Base-by-base conservation (phyloP, 345 rosid species). In the Raphanus raphanistrum region DNA sequence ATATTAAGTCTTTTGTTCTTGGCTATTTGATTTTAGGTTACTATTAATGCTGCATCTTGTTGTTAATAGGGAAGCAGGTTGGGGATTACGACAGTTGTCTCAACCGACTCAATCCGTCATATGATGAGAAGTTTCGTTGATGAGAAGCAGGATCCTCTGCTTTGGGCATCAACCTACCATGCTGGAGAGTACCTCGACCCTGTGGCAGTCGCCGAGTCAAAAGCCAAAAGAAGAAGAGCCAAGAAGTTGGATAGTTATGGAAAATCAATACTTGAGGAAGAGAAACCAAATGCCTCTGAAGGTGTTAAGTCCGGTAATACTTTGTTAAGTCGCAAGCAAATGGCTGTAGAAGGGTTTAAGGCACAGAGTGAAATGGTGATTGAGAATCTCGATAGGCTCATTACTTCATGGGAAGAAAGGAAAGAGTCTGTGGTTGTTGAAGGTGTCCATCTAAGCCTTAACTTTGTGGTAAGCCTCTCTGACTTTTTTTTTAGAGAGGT, bases 81-180 rank as follows among this genome's bases (percentile, higher is more conserved):
- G 63, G 99, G 98, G 77, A 50, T n/a, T 50, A 50, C 55, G n/a
- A 50, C 55, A n/a, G 55, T 50, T 50, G 55, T 95, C 63, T 95
- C 98, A 41, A 95, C 99, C 0, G 99, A 95, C 69, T 95, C 98
- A 9, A 91, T 92, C 66, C 86, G 97, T 65, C 99, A 95, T 83
- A 92, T 95, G 98, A 95, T 95, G 99, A 88, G 97, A 84, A 92
- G 99, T 78, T 95, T 92, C 64, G 99, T 84, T 33, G 90, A 90
- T 76, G 99, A 95, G 82, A 90, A 90, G 76, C 84, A 92, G 67
- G 88, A 92, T 75, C 99, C 99, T 66, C 72, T 95, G 70, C 91
- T 95, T 3, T 95, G 98, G 99, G 90, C 99, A 78, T 95, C 98
- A 12, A 95, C 99, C 0, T 95, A 95, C 73, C 99, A 95, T 81